Conservation (phyloP, 1,284 basidiomycete species). For the Boletus subluridellus region DNA sequence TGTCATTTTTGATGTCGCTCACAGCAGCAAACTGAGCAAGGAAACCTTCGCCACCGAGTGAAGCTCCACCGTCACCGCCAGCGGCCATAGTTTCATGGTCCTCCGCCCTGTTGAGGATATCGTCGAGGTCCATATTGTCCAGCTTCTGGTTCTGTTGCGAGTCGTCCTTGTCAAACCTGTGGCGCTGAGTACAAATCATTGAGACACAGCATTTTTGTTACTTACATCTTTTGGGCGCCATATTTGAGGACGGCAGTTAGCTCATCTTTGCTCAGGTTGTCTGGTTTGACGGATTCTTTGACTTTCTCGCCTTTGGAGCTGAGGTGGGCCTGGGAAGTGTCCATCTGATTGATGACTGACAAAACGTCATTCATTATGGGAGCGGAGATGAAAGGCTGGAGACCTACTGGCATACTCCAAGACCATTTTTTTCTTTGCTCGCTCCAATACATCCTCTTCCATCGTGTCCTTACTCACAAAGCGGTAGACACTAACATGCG, state of each 20-base stretch:
- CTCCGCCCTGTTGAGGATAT: constrained; percentile 95
- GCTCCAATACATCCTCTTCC: constrained; percentile 97
- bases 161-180: constrained; percentile 95
- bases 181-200: constrained; percentile 11
- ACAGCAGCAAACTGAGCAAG: constrained; percentile 93
- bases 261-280: constrained; percentile 95
- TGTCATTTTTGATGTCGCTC: constrained; percentile 97
- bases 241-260: constrained; percentile 98
- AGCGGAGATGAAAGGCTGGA: constrained; percentile 8
- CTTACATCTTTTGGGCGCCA: constrained; percentile 94
- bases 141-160: constrained; percentile 91
- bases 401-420: constrained; percentile 96
- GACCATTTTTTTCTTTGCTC: constrained; percentile 99
- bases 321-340: constrained; percentile 96
- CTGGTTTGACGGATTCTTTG: constrained; percentile 75
- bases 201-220: constrained; percentile 16
- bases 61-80: constrained; percentile 74
- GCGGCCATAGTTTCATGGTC: constrained; percentile 92
- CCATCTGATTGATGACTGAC: constrained; percentile 98
- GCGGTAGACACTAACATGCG: constrained; percentile 96
- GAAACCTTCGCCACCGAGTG: constrained; percentile 96
- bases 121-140: constrained; percentile 98
- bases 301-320: constrained; percentile 66
- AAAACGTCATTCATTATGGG: constrained; percentile 6
- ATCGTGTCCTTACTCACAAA: constrained; percentile 99